phyloP scores from a whole-genome alignment of 2,329 filamentous ascomycete species.

The Sarocladium kiliense region DNA sequence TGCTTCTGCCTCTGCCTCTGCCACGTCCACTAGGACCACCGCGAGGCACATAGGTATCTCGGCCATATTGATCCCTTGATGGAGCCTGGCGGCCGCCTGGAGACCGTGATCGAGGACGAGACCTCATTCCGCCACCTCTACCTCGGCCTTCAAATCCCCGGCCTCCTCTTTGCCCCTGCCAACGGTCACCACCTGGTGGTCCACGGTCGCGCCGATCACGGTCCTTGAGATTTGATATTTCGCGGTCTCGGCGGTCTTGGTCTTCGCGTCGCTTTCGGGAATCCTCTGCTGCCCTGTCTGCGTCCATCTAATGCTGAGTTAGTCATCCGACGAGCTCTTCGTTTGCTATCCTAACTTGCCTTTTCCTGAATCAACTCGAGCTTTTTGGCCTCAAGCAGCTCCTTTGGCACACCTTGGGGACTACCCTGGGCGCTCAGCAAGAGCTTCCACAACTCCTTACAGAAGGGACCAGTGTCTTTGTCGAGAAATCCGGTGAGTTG shows the following conservation, averaged over 20 bases:
- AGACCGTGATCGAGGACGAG: slow-evolving; percentile 36
- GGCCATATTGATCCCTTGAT: slow-evolving; percentile 37
- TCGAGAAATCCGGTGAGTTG: slow-evolving; percentile 93
- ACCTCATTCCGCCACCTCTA: slow-evolving; percentile 15
- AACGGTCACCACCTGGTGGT: slow-evolving; percentile 45
- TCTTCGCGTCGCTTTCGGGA: slow-evolving; percentile 66
- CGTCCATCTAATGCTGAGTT: slow-evolving; percentile 57
- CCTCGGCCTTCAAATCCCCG: slow-evolving; percentile 34
- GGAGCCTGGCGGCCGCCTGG: slow-evolving; percentile 39
- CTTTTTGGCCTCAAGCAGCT: slow-evolving; percentile 94
- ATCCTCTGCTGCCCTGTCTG: slow-evolving; percentile 75
- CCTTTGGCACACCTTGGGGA: slow-evolving; percentile 87
- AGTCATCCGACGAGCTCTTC: not conserved
- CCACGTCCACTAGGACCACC: slow-evolving; percentile 19
- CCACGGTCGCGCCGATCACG: slow-evolving; percentile 54
- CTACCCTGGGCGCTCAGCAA: slow-evolving; percentile 85
- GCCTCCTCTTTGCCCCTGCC: slow-evolving; percentile 39
- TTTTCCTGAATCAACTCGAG: slow-evolving; percentile 91
- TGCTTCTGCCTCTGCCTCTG: slow-evolving; percentile 27
- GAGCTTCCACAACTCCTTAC: slow-evolving; percentile 89
- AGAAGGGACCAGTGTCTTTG: slow-evolving; percentile 83
- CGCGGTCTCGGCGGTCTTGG: slow-evolving; percentile 65
- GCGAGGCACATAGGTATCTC: slow-evolving; percentile 51
- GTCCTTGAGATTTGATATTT: slow-evolving; percentile 63
- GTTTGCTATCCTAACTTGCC: slow-evolving; percentile 41